Conservation (phyloP, 2,329 filamentous ascomycete species). For the Botrytis aclada region DNA sequence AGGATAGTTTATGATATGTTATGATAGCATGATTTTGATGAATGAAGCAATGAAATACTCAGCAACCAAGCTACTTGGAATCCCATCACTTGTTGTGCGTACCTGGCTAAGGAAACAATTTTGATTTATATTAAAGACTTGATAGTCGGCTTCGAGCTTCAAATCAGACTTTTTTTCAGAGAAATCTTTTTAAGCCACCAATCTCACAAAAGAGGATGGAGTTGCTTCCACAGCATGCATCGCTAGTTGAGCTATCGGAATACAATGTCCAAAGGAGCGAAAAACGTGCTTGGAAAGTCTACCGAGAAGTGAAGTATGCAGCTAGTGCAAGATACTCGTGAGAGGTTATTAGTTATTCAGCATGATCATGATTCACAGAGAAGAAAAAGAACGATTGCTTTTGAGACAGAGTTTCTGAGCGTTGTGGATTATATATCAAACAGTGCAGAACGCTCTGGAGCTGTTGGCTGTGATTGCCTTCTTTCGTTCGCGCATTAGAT, state of each 20-base stretch:
- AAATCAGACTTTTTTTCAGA: neutral
- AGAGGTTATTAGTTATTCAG: neutral
- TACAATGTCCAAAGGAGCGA: neutral
- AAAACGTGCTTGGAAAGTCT: neutral
- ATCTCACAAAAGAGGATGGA: neutral
- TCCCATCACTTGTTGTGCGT: neutral
- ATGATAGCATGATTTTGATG: neutral
- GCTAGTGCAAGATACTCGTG: neutral
- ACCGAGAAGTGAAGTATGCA: no score
- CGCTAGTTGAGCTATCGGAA: neutral
- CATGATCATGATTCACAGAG: neutral
- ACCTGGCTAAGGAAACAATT: neutral
- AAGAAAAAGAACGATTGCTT: neutral
- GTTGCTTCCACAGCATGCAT: neutral
- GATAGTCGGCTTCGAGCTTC: neutral
- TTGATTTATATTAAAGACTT: neutral
- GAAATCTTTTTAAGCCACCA: neutral
- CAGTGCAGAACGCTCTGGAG: neutral
- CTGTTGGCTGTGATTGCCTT: neutral
- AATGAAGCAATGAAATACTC: neutral
- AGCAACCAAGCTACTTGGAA: neutral
- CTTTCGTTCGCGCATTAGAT: neutral
- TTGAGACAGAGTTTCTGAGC: neutral
- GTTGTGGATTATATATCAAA: rapidly evolving
- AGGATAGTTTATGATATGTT: neutral